Conservation (phyloP, 805 yeast species). For the Candida nanaspora region DNA sequence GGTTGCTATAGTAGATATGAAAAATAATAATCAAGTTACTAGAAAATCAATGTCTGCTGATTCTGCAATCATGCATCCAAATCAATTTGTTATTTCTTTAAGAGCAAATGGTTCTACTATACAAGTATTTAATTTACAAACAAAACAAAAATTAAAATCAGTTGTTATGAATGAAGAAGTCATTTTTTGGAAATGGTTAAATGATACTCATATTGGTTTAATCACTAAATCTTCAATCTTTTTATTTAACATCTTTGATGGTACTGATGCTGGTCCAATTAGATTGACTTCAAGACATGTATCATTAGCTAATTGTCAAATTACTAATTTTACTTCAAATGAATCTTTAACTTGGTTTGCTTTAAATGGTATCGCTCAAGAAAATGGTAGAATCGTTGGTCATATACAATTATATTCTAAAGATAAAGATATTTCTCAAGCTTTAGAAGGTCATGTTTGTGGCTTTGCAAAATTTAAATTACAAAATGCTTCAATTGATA, state of each 20-base stretch:
- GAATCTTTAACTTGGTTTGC: conserved; percentile 87
- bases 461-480: conserved; percentile 72
- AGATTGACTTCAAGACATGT: conserved; percentile 80
- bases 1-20: conserved; percentile 89
- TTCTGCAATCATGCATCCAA: conserved; percentile 93
- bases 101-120: conserved; percentile 95
- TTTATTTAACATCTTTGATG: conserved; percentile 80
- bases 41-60: conserved; percentile 96
- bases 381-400: conserved; percentile 90
- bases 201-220: conserved; percentile 66
- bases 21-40: conserved; percentile 69
- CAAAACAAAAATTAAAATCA: conserved; percentile 85
- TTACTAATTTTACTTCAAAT: conserved; percentile 84
- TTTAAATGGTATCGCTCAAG: conserved; percentile 90
- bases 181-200: conserved; percentile 93
- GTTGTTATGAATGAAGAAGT: conserved; percentile 83
- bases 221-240: conserved; percentile 72
- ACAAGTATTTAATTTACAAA: conserved; percentile 84
- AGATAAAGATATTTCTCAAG: conserved; percentile 87
- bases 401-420: conserved; percentile 89
- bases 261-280: conserved; percentile 74
- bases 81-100: conserved; percentile 80
- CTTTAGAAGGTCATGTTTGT: conserved; percentile 97
- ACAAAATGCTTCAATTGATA: conserved; percentile 66
- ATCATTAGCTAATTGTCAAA: conserved; percentile 70